A percentile compares a stretch with the other conserved stretches of the same genome.
Evolutionary conservation across 306 rosid genomes (phyloP).

Genomic region (Hippophae rhamnoides): DNA sequence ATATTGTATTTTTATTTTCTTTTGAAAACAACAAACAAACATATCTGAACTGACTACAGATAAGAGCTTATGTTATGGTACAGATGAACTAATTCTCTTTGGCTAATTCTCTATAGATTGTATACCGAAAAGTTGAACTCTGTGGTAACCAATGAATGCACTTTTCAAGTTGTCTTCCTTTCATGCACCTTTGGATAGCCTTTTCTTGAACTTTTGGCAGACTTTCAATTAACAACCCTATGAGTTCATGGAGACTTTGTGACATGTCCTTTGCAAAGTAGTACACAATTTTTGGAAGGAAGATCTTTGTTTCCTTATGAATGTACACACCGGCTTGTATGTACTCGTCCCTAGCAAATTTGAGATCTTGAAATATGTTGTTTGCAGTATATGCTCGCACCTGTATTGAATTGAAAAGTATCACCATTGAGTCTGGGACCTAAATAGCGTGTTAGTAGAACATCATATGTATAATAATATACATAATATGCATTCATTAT

Average conservation of each 20-base stretch:
- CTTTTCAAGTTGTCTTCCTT: conserved; percentile 7
- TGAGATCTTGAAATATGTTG: conserved; percentile 27
- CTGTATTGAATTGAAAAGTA: conserved; percentile 11
- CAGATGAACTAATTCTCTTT: not conserved
- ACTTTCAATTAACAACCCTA: conserved; percentile 19
- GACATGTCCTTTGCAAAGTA: conserved; percentile 29
- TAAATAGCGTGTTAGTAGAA: too few relatives aligned
- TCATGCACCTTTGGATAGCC: conserved; percentile 6
- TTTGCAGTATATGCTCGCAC: conserved; percentile 26
- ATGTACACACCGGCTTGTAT: conserved; percentile 13
- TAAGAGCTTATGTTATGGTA: too few relatives aligned
- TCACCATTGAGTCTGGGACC: not conserved
- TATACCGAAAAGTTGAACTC: conserved; percentile 21
- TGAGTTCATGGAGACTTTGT: conserved; percentile 12
- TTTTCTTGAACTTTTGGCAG: conserved; percentile 12
- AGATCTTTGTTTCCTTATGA: conserved; percentile 20
- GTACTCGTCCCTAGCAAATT: conserved; percentile 24
- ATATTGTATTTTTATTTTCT: too few relatives aligned
- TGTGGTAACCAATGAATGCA: conserved; percentile 25
- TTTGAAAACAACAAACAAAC: too few relatives aligned
- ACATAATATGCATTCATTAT: too few relatives aligned
- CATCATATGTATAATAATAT: too few relatives aligned
- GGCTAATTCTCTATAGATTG: conserved; percentile 13
- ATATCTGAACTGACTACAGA: too few relatives aligned
- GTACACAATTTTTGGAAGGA: conserved; percentile 25